These are phyloP conservation scores for Penicillium canescens DNA, from an alignment of 495 filamentous ascomycete genomes.

Conservation along the genomic window DNA sequence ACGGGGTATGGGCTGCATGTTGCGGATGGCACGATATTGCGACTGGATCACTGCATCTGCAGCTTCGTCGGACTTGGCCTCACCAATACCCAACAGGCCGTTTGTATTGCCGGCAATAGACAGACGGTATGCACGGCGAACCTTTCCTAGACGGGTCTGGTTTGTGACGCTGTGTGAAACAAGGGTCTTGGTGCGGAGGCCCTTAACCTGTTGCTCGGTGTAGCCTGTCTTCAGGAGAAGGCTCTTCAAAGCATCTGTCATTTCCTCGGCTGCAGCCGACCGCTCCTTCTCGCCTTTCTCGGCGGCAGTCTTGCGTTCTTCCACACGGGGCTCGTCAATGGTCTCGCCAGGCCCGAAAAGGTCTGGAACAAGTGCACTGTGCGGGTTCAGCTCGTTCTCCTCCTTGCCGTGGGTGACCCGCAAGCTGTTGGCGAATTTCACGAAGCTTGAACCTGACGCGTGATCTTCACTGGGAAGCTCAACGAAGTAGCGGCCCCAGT, in stretches of 20 bases:
- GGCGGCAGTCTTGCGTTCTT: slow-evolving; percentile 27
- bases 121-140: slow-evolving; percentile 66
- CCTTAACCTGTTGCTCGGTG: slow-evolving; percentile 52
- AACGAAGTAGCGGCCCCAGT: slow-evolving; percentile 58
- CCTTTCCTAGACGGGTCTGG: slow-evolving; percentile 95
- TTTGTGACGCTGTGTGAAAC: slow-evolving; percentile 76
- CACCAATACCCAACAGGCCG: slow-evolving; percentile 83
- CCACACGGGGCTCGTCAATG: slow-evolving; percentile 30
- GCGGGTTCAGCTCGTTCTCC: slow-evolving; percentile 48
- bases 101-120: slow-evolving; percentile 81
- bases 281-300: slow-evolving; percentile 39
- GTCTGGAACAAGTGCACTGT: slow-evolving; percentile 45
- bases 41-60: slow-evolving; percentile 65
- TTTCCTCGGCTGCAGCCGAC: slow-evolving; percentile 39
- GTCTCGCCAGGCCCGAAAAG: slow-evolving; percentile 49
- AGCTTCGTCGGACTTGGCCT: slow-evolving; percentile 79
- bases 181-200: slow-evolving; percentile 61
- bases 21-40: slow-evolving; percentile 72
- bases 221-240: slow-evolving; percentile 73
- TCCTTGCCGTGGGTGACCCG: slow-evolving; percentile 54
- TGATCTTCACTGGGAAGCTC: slow-evolving; percentile 46
- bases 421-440: slow-evolving; percentile 45
- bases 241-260: slow-evolving; percentile 53
- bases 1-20: slow-evolving; percentile 81
- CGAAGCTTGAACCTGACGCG: slow-evolving; percentile 40